Conservation (phyloP, 805 yeast genomes). For the Metschnikowia santaceciliae region DNA sequence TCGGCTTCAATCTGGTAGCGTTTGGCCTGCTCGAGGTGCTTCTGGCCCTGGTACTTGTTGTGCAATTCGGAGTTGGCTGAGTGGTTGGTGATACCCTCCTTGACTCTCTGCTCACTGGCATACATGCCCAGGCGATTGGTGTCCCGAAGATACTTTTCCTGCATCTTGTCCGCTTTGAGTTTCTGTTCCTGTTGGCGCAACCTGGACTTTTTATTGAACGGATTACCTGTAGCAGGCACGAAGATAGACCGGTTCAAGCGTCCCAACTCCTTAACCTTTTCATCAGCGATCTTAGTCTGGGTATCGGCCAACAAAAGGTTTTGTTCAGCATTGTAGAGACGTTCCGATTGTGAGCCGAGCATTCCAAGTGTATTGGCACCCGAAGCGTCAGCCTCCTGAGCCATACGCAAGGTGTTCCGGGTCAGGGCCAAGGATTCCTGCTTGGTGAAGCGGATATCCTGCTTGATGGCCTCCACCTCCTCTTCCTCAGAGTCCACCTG, state of each 20-base stretch:
- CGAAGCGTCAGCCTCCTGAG: slow-evolving; percentile 45
- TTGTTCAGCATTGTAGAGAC: slow-evolving; percentile 74
- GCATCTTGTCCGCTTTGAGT: slow-evolving; percentile 56
- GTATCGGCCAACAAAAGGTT: slow-evolving; percentile 73
- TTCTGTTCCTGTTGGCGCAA: slow-evolving; percentile 69
- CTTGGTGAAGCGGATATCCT: slow-evolving; percentile 76
- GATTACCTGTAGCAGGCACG: slow-evolving; percentile 75
- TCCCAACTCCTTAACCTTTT: slow-evolving; percentile 73
- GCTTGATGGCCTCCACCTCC: slow-evolving; percentile 82
- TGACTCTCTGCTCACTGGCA: slow-evolving; percentile 65
- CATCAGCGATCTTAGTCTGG: slow-evolving; percentile 78
- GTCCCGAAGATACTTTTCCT: slow-evolving; percentile 61
- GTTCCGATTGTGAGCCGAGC: slow-evolving; percentile 91
- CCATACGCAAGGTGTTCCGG: slow-evolving; percentile 66
- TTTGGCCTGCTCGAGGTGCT: slow-evolving; percentile 54
- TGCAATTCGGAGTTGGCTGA: slow-evolving; percentile 34
- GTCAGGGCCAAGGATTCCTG: slow-evolving; percentile 85
- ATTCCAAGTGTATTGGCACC: slow-evolving; percentile 76
- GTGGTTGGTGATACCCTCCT: slow-evolving; percentile 50
- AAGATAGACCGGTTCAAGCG: slow-evolving; percentile 78
- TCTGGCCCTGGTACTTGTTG: slow-evolving; percentile 50
- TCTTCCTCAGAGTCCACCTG: slow-evolving; percentile 65
- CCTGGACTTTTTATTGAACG: slow-evolving; percentile 80
- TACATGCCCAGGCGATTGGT: slow-evolving; percentile 55
- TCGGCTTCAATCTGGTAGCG: slow-evolving; percentile 84